Conservation (phyloP, 1,284 basidiomycete genomes). For the Ceratobasidium sp. region DNA sequence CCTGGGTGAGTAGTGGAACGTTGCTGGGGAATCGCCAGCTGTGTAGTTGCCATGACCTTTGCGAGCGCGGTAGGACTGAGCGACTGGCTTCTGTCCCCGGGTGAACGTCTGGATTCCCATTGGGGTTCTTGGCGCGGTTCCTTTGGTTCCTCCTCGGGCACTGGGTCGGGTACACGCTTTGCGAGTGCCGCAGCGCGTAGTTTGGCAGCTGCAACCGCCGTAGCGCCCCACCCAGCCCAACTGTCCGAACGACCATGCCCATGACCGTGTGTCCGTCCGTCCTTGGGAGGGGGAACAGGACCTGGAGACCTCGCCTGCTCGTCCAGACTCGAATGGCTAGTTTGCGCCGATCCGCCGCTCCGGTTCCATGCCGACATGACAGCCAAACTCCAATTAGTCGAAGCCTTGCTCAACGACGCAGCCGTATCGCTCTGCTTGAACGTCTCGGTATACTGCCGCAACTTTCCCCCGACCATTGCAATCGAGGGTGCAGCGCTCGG, state of each 20-base stretch:
- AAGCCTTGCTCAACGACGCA: constrained; percentile 46
- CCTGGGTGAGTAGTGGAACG: constrained; percentile 1
- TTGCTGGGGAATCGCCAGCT: constrained; percentile 14
- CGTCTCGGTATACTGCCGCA: constrained; percentile 41
- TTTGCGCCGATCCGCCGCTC: constrained; percentile 2
- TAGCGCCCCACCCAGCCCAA: constrained; percentile 47
- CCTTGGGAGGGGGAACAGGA: constrained; percentile 32
- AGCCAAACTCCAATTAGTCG: constrained; percentile 48
- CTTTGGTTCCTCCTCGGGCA: constrained; percentile 24
- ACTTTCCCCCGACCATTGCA: constrained; percentile 33
- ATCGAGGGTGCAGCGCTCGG: constrained; percentile 22
- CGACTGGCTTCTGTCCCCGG: constrained; percentile 35
- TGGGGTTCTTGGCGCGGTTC: constrained; percentile 9
- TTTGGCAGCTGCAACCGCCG: constrained; percentile 40
- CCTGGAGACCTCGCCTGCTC: not conserved
- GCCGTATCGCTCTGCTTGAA: constrained; percentile 48
- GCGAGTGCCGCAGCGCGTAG: constrained; percentile 38
- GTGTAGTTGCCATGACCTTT: constrained; percentile 29
- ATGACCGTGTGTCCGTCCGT: constrained; percentile 17
- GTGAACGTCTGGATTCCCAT: constrained; percentile 15
- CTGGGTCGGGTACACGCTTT: constrained; percentile 21
- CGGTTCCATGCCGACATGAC: constrained; percentile 48
- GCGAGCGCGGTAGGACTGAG: constrained; percentile 36
- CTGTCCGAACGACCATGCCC: constrained; percentile 27
- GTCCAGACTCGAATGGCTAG: not conserved